A percentile compares a stretch with the other conserved stretches of the same genome.
These are phyloP conservation scores for bread wheat (Triticum aestivum) DNA, from an alignment of 176 grass and related monocot species.

Conservation along the genomic window IWGSC_CS_RefSeq_v2.1 NC_057812.1:235101746-235102245, in stretches of 20 bases:
- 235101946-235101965: background rate
- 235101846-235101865: background rate
- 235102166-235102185: background rate
- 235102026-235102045: background rate
- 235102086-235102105: background rate
- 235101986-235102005: background rate
- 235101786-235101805: background rate
- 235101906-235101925: background rate
- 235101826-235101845: conserved; percentile 12
- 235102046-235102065: no score
- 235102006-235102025: background rate
- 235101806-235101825: conserved; percentile 23
- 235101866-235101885: conserved; percentile 29
- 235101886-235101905: background rate
- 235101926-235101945: conserved; percentile 25
- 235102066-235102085: background rate
- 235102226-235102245: background rate
- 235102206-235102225: background rate
- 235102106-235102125: background rate
- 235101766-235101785: background rate
- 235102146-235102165: background rate
- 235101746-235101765: conserved; percentile 28
- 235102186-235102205: background rate
- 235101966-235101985: conserved; percentile 34
- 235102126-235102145: background rate